Evolutionary conservation across 116 monocot species (phyloP).

Genomic region (Cymodocea nodosa): DNA sequence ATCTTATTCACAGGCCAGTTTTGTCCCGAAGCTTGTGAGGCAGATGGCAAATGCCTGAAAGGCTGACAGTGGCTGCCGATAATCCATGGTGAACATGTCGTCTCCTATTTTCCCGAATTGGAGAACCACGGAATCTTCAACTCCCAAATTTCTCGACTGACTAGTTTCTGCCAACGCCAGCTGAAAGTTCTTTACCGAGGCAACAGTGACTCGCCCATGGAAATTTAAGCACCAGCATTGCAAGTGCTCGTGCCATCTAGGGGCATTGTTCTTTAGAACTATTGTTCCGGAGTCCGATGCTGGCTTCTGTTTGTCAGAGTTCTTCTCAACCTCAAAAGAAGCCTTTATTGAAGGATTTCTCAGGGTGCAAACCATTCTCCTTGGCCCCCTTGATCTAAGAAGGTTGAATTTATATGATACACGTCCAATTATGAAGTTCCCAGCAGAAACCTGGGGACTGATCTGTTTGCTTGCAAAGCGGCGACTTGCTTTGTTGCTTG

Average conservation of each 20-base stretch:
- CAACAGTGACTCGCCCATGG: conserved; percentile 85
- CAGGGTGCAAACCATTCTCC: conserved; percentile 56
- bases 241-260: conserved; percentile 89
- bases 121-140: conserved; percentile 57
- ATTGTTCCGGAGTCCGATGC: neutral
- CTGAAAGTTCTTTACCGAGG: conserved; percentile 95
- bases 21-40: conserved; percentile 86
- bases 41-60: conserved; percentile 91
- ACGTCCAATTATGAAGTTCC: conserved; percentile 64
- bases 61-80: conserved; percentile 68
- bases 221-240: conserved; percentile 99
- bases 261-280: conserved; percentile 63
- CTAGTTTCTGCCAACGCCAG: conserved; percentile 40
- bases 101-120: conserved; percentile 87
- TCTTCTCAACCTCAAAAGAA: conserved; percentile 5
- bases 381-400: conserved; percentile 68
- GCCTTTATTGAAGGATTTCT: conserved; percentile 16
- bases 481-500: conserved; percentile 32
- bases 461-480: conserved; percentile 69
- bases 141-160: conserved; percentile 11
- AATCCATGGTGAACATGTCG: conserved; percentile 89
- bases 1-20: conserved; percentile 73
- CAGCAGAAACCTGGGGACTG: conserved; percentile 60
- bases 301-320: conserved; percentile 2
- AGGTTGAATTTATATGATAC: conserved; percentile 83